A percentile compares a stretch with the other conserved stretches of the same genome.
These are phyloP conservation scores for Solanum microdontum DNA, from an alignment of 257 asterid genomes.

Conservation along the genomic window DNA sequence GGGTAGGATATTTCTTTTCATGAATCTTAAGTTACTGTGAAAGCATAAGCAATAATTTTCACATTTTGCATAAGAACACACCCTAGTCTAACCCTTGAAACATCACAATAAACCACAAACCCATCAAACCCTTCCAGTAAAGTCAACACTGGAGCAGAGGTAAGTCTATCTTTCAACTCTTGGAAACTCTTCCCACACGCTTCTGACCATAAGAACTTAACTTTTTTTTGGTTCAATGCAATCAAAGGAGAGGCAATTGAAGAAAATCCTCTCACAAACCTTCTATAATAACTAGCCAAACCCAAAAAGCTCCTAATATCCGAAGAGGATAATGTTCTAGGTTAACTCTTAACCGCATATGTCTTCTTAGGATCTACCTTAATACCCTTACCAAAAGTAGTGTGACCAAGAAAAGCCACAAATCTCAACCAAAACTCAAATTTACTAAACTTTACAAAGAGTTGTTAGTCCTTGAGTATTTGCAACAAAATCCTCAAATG, in stretches of 20 bases:
- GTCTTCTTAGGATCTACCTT: neutral
- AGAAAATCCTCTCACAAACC: neutral
- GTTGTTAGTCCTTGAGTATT: neutral
- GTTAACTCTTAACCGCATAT: neutral
- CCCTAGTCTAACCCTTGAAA: neutral
- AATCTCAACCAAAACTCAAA: neutral
- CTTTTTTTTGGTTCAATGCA: neutral
- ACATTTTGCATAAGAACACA: neutral
- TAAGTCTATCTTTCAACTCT: neutral
- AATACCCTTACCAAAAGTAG: neutral
- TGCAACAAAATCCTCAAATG: neutral
- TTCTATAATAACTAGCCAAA: neutral
- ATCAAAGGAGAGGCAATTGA: neutral
- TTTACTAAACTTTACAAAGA: neutral
- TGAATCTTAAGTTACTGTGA: neutral
- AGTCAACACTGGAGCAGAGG: neutral
- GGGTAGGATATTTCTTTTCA: neutral
- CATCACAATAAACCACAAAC: neutral
- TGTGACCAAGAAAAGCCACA: neutral
- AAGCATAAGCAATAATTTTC: neutral
- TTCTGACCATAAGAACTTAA: neutral
- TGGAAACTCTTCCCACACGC: neutral
- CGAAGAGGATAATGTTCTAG: neutral
- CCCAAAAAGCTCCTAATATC: neutral
- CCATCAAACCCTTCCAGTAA: neutral